Base-by-base conservation (phyloP, 2,329 filamentous ascomycete genomes). In the Epichloe sp. region DNA sequence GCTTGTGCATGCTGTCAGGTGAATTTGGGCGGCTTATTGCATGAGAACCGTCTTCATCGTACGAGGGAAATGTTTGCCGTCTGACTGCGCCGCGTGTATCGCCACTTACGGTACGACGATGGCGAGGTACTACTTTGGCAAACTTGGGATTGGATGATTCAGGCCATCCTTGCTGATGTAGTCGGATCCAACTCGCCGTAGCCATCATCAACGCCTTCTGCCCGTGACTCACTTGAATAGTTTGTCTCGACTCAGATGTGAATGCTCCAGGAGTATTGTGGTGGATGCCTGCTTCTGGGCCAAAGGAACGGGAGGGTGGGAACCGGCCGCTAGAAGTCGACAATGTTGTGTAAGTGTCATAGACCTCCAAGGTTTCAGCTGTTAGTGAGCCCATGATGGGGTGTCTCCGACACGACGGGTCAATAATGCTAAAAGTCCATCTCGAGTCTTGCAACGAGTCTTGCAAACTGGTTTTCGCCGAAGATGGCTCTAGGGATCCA, bases 371-470 rank as follows among this genome's bases (percentile, higher is more conserved):
- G 12, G 75, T 78, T 4, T 74, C 72, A 12, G 75, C 74, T 3
- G 78, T 82, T 44, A 91, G 71, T 2, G 76, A 79, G 1, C 84
- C 86, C 67, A 90, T 77, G 59, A 90, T 79, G 4, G 87, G 86
- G 61, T 91, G 86, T 12, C 83, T 79, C 36, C 84, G 74, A 8
- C 77, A 79, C 45, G 77, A 76, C 0, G 85, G 79, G 57, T 85
- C 79, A 59, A 91, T 82, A 55, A 88, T 79, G 68, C 84, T 88
- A 63, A 91, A 91, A 8, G 80, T 87, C 69, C 83, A 90, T 61
- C 79, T 81, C 52, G 67, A 70, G 45, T 79, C 77, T 36, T 43
- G 50, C 50, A n/a, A 34, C 1, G 60, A 54, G 2, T 65, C 56
- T 1, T 59, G 57, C 3, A 63, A 55, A 3, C 63, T 54, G 6